phyloP scores from a whole-genome alignment of 108 stramenopile genomes.

The Nitzschia sp. region DNA sequence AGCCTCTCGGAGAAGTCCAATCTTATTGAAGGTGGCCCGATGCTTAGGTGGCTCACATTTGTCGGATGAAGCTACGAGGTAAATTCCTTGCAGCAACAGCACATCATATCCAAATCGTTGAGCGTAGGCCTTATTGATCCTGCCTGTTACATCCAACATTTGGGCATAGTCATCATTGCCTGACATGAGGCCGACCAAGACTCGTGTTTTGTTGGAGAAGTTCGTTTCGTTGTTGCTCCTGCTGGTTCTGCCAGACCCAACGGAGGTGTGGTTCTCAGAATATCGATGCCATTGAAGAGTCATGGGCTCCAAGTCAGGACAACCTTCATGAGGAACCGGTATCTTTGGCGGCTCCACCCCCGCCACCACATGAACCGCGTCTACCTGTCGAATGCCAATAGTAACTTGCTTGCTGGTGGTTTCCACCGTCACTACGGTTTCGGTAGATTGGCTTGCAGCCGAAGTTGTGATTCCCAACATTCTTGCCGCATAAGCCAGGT shows the following conservation, averaged over 20 bases:
- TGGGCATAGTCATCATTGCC: conserved; percentile 24
- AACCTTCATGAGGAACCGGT: not conserved
- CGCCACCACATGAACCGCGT: no score
- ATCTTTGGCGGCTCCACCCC: no score
- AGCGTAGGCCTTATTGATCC: conserved; percentile 31
- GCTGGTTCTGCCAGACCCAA: no score
- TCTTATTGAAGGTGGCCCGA: conserved; percentile 33
- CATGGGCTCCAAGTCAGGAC: not conserved
- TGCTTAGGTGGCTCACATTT: conserved; percentile 14
- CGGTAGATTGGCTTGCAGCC: no score
- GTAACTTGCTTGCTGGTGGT: no score
- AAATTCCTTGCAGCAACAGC: conserved; percentile 15
- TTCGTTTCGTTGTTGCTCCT: no score
- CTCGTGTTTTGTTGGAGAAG: conserved; percentile 3
- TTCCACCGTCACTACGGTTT: no score
- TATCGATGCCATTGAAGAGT: not conserved
- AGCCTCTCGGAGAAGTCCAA: conserved; percentile 18
- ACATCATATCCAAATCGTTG: conserved; percentile 26
- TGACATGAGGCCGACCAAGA: conserved; percentile 28
- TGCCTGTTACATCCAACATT: conserved; percentile 16
- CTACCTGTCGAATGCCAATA: no score
- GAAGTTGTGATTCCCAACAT: no score
- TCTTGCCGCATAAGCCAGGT: no score
- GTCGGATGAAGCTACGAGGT: not conserved
- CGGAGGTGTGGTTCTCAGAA: no score